Evolutionary conservation across 441 rosid genomes (phyloP), one percentile per base, ranked within the genome.

Genomic region (Aquilaria agallochum): DNA sequence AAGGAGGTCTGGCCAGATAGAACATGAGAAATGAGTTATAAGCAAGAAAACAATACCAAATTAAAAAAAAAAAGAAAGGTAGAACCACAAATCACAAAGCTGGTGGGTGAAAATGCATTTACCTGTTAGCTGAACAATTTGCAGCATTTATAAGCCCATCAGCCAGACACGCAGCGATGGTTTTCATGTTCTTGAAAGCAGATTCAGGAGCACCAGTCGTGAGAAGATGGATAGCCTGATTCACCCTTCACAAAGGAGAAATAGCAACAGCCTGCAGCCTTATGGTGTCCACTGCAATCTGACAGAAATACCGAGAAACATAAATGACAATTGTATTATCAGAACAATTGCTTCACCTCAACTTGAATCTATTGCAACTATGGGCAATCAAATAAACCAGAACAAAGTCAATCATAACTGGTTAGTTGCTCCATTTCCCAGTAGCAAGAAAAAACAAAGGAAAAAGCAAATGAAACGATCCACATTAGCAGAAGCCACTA

Each of bases 251-350:
- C 15, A 87, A 72, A 5, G 93, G 93, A 14, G 90, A 84, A 56
- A 87, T 79, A 78, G 80, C 94, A 13, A 87, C 94, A 3, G 94
- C 94, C 75, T 87, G 94, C 89, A 68, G 85, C 94, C 71, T 87
- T 89, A 50, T 90, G 76, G 0, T 89, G 92, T 11, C 92, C 87
- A 73, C 92, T 83, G 66, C 9, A 3, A 12, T 20, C 20, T 20
- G 0, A 20, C 20, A 20, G 20, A 0, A 20, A 5, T 9, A 30
- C 52, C 54, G 27, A 33, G 4, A 8, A 14, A 1, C 30, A 31
- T 2, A 4, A 12, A 27, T 2, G 10, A 20, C 5, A 3, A 36
- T 4, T 36, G 7, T 36, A 0, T 36, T 36, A 36, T 0, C 2
- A 36, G 7, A 36, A 36, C 42, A 36, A 20, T 20, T 20, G 20